Base-by-base conservation (phyloP, 257 asterid genomes). In the Galeopsis tetrahit region DNA sequence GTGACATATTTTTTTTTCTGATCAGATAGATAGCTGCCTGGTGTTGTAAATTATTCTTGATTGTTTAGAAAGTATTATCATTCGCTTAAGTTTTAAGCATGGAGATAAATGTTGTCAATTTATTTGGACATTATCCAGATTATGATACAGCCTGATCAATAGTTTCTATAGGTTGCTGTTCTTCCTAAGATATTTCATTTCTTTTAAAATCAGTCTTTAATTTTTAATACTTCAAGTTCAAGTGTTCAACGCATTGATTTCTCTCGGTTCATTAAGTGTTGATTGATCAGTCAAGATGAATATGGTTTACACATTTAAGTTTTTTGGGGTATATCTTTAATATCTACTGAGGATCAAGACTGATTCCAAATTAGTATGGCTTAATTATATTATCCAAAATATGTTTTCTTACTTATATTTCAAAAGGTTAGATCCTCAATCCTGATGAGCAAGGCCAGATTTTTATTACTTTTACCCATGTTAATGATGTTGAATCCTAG, bases 101-200 rank as follows among this genome's bases (percentile, higher is more conserved):
- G 67, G 68, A 15, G 78, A 44, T 63, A 14, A 10, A 51, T 55
- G 48, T 55, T 13, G 56, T 35, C 43, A 35, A 13, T 66, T 66
- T 40, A 44, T 7, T 32, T 56, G 68, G 43, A 52, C 14, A 44
- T 73, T 63, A 63, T 53, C 38, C 33, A 33, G 56, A n/a, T 49
- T 3, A 49, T n/a, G 56, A n/a, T 4, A 48, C n/a, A 21, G 21
- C 4, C 2, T 13, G 21, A 73, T 53, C 59, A 53, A 7, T 53
- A 53, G 33, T 53, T 53, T 53, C 33, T 53, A 11, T 53, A 14
- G 58, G 59, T 14, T 48, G 33, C 59, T 53, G 9, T 53, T 53
- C 15, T 10, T 53, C 59, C 59, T 6, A 14, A 53, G 34, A 14
- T 53, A 53, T 53, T 14, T 53, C 59, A 53, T 53, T 17, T 53